phyloP scores from a whole-genome alignment of 2,329 filamentous ascomycete genomes.

The Acephala macrosclerotiorum region DNA sequence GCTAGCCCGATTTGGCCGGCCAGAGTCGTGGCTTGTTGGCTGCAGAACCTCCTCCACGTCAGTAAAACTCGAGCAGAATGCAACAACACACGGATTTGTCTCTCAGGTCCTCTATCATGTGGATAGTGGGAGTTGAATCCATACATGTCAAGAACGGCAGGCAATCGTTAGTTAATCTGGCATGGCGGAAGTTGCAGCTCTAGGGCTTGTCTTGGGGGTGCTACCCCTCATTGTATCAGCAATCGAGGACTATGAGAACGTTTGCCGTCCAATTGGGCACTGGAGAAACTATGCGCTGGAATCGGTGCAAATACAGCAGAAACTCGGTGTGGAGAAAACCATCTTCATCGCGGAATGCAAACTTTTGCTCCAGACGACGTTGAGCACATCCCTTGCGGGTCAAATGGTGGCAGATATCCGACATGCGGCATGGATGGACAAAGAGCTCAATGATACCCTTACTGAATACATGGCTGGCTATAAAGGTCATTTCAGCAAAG shows the following conservation, averaged over 20 bases:
- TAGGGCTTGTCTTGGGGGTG: slow-evolving; percentile 1
- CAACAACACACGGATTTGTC: background rate
- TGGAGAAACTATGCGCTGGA: background rate
- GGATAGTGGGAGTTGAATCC: background rate
- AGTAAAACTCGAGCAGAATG: background rate
- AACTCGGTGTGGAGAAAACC: background rate
- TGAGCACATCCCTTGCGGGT: background rate
- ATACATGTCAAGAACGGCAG: background rate
- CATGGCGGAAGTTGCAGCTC: slow-evolving; percentile 6
- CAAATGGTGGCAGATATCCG: background rate
- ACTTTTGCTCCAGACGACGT: background rate
- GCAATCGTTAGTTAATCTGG: background rate
- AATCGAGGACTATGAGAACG: slow-evolving; percentile 8
- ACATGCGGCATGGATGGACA: slow-evolving; percentile 4
- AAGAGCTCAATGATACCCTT: background rate
- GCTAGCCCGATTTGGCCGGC: too few species aligned
- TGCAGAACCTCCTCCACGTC: too few species aligned
- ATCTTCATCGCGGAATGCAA: slow-evolving; percentile 3
- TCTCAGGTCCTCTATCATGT: background rate
- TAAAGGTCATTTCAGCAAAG: slow-evolving; percentile 2
- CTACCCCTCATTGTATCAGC: slow-evolving; percentile 8
- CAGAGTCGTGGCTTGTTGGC: too few species aligned
- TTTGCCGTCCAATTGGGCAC: background rate
- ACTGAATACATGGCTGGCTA: background rate
- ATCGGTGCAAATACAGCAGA: background rate